Base-by-base conservation (phyloP, 306 rosid species). In the Quercus suber region DNA sequence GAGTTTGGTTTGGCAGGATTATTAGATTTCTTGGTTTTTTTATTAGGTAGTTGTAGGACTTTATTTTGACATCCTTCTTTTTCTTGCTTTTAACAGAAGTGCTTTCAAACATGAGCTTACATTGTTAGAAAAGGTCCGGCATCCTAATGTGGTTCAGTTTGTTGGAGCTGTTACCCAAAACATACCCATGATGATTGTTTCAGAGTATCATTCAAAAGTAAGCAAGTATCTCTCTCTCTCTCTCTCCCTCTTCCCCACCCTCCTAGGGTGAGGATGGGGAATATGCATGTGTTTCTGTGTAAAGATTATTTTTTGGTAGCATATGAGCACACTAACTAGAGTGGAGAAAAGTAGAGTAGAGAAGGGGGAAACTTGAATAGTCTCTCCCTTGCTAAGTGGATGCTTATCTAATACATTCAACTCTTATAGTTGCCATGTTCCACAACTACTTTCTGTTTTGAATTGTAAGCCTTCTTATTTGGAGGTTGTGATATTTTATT, bases 161-260 rank as follows among this genome's bases (percentile, higher is more conserved):
- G 99, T 96, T 84, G 99, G 99, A 64, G 99, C 99, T 65, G 99
- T 96, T 81, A 96, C 99, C 76, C 99, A 96, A 80, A 96, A 96
- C 85, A 78, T 86, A 83, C 99, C 99, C 71, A 96, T 96, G 99
- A 96, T 96, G 99, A 96, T 96, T 76, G 97, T 96, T 75, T 87
- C 92, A 71, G 99, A 96, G 82, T 90, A 88, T 89, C 98, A 90
- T 81, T 76, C 96, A 20, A 96, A 93, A 92, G 99, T 93, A 87
- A 88, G 86, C 75, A 82, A 19, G 53, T 70, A 74, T 63, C 83
- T 76, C 72, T 56, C 82, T 64, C 58, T 75, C 67, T 77, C 81
- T 23, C 4, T 76, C 81, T 23, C 4, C 73, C 51, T 11, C 73
- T 2, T 18, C 3, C 6, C 20, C 11, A 61, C 45, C 45, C 12